Evolutionary conservation across 257 asterid species (phyloP).

Genomic region (Henckelia pumila): DNA sequence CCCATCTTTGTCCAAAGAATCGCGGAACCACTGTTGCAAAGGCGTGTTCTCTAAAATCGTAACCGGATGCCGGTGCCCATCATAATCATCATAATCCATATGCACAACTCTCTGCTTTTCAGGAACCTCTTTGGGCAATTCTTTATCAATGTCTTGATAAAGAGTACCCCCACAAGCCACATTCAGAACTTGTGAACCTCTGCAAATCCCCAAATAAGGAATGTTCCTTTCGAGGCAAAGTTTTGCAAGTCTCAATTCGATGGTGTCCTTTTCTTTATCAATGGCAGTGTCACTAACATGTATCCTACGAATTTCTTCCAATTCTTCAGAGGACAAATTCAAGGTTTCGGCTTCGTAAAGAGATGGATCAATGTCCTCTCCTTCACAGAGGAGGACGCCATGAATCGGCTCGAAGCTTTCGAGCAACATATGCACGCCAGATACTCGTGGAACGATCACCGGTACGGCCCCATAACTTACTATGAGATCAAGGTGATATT

Average conservation of each 20-base stretch:
- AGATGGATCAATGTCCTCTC: conserved; percentile 80
- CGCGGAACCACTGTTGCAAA: conserved; percentile 65
- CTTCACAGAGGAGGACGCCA: conserved; percentile 88
- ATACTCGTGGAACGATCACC: conserved; percentile 81
- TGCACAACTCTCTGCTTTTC: conserved; percentile 45
- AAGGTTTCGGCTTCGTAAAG: conserved; percentile 58
- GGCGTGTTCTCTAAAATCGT: conserved; percentile 59
- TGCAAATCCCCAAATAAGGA: no score
- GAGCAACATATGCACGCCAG: conserved; percentile 63
- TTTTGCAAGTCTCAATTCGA: conserved; percentile 70
- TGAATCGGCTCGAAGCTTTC: conserved; percentile 83
- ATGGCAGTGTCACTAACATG: conserved; percentile 72
- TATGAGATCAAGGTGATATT: no score
- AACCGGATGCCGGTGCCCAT: conserved; percentile 67
- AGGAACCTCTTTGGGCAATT: conserved; percentile 27
- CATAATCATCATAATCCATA: conserved; percentile 72
- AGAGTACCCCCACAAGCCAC: conserved; percentile 92
- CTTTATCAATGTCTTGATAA: conserved; percentile 72
- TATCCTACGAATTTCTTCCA: conserved; percentile 55
- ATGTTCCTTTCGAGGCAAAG: conserved; percentile 83
- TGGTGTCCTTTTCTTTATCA: conserved; percentile 75
- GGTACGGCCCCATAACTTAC: no score
- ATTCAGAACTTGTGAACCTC: no score
- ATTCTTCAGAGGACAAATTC: conserved; percentile 47
- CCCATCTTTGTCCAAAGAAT: conserved; percentile 41